A percentile compares a stretch with the other conserved stretches of the same genome.
phyloP scores from a whole-genome alignment of 345 rosid species.

The Laguncularia racemosa region DNA sequence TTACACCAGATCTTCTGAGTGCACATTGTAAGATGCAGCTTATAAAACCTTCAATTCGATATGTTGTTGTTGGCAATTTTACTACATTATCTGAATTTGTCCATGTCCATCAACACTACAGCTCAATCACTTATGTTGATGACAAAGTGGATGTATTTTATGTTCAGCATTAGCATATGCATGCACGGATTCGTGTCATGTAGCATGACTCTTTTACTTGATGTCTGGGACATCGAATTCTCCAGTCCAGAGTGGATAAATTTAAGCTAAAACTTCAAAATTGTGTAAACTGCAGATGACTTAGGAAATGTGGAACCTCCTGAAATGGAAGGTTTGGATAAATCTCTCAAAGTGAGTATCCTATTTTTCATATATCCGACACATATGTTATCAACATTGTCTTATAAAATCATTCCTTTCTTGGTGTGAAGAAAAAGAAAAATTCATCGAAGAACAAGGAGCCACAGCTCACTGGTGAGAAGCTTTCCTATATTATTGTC shows the following conservation, averaged over 20 bases:
- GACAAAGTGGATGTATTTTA: no score
- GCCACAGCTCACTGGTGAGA: constrained; percentile 47
- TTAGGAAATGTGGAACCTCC: constrained; percentile 56
- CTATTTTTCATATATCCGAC: neutral
- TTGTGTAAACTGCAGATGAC: constrained; percentile 38
- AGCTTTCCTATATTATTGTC: neutral
- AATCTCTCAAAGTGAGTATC: constrained; percentile 42
- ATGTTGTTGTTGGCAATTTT: neutral
- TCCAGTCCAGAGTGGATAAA: no score
- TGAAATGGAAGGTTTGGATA: constrained; percentile 62
- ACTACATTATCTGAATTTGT: no score
- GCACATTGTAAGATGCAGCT: constrained; percentile 25
- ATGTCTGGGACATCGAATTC: no score
- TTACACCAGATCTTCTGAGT: constrained; percentile 45
- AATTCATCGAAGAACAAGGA: constrained; percentile 39
- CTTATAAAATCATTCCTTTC: neutral
- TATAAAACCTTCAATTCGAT: neutral
- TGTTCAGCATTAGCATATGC: no score
- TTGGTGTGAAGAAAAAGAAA: constrained; percentile 42
- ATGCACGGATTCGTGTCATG: no score
- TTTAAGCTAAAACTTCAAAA: neutral
- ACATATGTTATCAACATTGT: neutral
- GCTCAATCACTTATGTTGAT: no score
- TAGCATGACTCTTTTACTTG: no score
- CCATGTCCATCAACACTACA: no score